Evolutionary conservation across 176 grass and related monocot genomes (phyloP).

Genomic region (Neostapfia colusana): DNA sequence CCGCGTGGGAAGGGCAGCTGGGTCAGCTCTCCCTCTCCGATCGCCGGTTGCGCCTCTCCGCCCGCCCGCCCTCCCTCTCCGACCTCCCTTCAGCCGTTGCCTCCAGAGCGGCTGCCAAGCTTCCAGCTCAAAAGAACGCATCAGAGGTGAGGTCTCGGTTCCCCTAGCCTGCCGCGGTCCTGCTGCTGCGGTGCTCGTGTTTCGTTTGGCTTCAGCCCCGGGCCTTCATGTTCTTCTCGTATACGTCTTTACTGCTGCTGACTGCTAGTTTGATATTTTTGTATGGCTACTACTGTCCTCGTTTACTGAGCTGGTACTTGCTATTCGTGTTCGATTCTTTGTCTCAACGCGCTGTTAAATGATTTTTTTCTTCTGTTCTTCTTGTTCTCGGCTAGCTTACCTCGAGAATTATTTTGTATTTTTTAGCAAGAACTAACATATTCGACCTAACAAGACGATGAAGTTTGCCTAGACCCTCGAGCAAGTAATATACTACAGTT

Average conservation of each 20-base stretch:
- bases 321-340: neutral
- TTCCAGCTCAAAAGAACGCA: neutral
- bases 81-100: neutral
- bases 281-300: neutral
- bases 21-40: conserved; percentile 14
- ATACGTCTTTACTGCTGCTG: neutral
- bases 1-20: conserved; percentile 11
- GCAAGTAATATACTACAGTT: conserved; percentile 38
- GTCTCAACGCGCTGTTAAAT: neutral
- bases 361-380: neutral
- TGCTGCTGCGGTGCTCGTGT: neutral
- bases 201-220: too few relatives aligned
- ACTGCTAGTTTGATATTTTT: conserved; percentile 1
- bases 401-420: neutral
- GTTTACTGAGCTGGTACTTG: conserved; percentile 10
- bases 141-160: neutral
- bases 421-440: neutral
- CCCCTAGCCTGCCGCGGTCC: neutral
- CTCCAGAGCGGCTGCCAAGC: neutral
- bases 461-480: conserved; percentile 6
- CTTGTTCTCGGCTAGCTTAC: conserved; percentile 12
- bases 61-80: neutral
- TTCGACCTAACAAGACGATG: neutral
- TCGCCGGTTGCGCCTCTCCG: conserved; percentile 13
- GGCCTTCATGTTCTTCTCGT: neutral